phyloP scores from a whole-genome alignment of 306 rosid species.

The Quercus dentata region DNA sequence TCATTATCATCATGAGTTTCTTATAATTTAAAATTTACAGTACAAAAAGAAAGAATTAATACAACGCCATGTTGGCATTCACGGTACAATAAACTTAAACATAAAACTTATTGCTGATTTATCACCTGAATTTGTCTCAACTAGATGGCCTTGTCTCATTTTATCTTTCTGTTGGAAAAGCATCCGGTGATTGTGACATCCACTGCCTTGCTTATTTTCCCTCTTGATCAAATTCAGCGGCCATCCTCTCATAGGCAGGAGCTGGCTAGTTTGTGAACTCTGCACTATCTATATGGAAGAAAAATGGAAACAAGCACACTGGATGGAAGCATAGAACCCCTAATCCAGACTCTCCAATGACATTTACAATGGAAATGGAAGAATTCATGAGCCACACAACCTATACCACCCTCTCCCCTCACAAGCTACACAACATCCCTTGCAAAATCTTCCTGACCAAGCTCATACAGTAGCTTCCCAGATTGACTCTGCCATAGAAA shows the following conservation, averaged over 20 bases:
- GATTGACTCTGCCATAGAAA: slow-evolving; percentile 36
- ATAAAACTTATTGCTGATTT: slow-evolving; percentile 32
- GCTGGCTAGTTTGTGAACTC: slow-evolving; percentile 37
- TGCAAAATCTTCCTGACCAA: slow-evolving; percentile 31
- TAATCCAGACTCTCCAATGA: slow-evolving; percentile 32
- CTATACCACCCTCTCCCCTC: slow-evolving; percentile 15
- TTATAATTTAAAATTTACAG: slow-evolving; percentile 17
- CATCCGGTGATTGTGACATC: slow-evolving; percentile 8
- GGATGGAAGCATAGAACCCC: slow-evolving; percentile 34
- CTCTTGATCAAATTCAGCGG: background rate
- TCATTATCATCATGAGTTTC: background rate
- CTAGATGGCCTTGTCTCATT: slow-evolving; percentile 28
- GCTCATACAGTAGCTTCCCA: slow-evolving; percentile 29
- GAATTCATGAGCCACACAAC: slow-evolving; percentile 30
- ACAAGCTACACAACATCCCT: slow-evolving; percentile 39
- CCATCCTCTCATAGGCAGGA: slow-evolving; percentile 16
- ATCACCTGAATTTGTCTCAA: slow-evolving; percentile 40
- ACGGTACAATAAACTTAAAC: slow-evolving; percentile 21
- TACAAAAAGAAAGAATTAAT: slow-evolving; percentile 23
- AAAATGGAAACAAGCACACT: slow-evolving; percentile 36
- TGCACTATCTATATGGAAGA: slow-evolving; percentile 28
- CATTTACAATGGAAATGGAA: slow-evolving; percentile 31
- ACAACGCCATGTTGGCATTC: slow-evolving; percentile 19
- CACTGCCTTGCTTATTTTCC: slow-evolving; percentile 11
- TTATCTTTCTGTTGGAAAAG: slow-evolving; percentile 16